A percentile compares a stretch with the other conserved stretches of the same genome.
Evolutionary conservation across 257 asterid species (phyloP).

Genomic region (Cinchona pubescens): DNA sequence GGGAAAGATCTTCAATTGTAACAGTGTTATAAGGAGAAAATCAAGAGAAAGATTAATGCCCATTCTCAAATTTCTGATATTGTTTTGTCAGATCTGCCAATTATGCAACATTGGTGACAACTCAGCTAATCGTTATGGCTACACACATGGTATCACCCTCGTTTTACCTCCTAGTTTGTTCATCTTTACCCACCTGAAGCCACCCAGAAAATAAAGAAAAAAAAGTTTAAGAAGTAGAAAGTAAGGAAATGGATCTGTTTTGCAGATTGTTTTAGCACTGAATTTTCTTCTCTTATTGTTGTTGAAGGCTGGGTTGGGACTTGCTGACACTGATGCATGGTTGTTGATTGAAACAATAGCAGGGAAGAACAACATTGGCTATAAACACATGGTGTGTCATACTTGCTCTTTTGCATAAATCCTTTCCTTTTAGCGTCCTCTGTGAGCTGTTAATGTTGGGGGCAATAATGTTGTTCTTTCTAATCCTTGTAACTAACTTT

Average conservation of each 20-base stretch:
- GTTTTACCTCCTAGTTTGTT: conserved; percentile 13
- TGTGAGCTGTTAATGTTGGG: not conserved
- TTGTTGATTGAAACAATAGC: conserved; percentile 90
- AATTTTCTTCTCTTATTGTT: conserved; percentile 27
- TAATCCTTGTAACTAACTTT: not conserved
- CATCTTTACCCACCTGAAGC: not conserved
- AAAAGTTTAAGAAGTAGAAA: not conserved
- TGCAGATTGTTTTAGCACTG: conserved; percentile 10
- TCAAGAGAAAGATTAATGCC: not conserved
- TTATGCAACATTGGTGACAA: conserved; percentile 85
- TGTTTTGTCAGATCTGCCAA: conserved; percentile 69
- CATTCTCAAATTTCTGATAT: conserved; percentile 4
- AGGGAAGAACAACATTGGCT: conserved; percentile 87
- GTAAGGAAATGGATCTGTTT: not conserved
- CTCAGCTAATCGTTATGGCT: conserved; percentile 77
- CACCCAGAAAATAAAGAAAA: not conserved
- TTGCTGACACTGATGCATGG: conserved; percentile 94
- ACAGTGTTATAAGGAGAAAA: not conserved
- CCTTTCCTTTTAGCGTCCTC: not conserved
- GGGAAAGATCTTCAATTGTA: not conserved
- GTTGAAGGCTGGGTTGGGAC: conserved; percentile 88
- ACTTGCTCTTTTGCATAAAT: not conserved
- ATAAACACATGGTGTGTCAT: conserved; percentile 82
- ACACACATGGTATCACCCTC: conserved; percentile 70
- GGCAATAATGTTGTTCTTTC: not conserved